phyloP scores from a whole-genome alignment of 768 basidiomycete species.

The Ephemerocybe angulata region DNA sequence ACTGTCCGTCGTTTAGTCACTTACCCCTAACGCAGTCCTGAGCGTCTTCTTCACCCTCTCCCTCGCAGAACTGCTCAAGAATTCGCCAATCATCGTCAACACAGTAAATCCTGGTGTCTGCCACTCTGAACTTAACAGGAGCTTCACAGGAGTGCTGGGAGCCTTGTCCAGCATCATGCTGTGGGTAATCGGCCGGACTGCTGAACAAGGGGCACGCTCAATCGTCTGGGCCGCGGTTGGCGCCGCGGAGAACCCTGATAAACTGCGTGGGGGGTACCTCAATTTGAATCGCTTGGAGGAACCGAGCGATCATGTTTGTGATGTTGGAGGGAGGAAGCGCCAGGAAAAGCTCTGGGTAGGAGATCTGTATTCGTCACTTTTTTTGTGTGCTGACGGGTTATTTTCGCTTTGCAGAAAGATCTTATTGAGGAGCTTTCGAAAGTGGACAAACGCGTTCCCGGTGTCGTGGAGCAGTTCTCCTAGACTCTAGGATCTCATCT shows the following conservation, averaged over 20 bases:
- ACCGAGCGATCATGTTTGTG: conserved; percentile 27
- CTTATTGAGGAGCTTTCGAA: conserved; percentile 3
- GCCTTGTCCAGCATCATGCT: conserved; percentile 26
- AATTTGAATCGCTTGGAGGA: conserved; percentile 21
- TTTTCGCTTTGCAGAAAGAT: background rate
- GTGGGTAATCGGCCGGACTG: conserved; percentile 30
- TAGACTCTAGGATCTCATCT: no score
- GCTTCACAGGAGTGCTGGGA: conserved; percentile 14
- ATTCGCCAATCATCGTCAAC: conserved; percentile 31
- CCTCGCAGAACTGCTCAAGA: conserved; percentile 28
- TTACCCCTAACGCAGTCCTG: conserved; percentile 28
- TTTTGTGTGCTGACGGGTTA: background rate
- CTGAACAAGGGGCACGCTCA: conserved; percentile 36
- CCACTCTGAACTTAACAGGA: conserved; percentile 31
- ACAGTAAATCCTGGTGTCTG: conserved; percentile 43
- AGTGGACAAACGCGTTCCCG: conserved; percentile 2
- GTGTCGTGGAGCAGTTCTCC: background rate
- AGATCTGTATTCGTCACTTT: background rate
- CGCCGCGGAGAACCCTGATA: conserved; percentile 12
- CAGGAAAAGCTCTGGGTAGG: conserved; percentile 30
- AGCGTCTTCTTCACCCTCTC: conserved; percentile 39
- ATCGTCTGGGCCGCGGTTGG: conserved; percentile 31
- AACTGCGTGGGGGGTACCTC: conserved; percentile 29
- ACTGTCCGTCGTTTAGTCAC: background rate
- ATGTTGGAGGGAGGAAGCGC: conserved; percentile 21